These are phyloP conservation scores for Heterobasidion occidentale DNA, from an alignment of 1,284 basidiomycete genomes.

Conservation along the genomic window DNA sequence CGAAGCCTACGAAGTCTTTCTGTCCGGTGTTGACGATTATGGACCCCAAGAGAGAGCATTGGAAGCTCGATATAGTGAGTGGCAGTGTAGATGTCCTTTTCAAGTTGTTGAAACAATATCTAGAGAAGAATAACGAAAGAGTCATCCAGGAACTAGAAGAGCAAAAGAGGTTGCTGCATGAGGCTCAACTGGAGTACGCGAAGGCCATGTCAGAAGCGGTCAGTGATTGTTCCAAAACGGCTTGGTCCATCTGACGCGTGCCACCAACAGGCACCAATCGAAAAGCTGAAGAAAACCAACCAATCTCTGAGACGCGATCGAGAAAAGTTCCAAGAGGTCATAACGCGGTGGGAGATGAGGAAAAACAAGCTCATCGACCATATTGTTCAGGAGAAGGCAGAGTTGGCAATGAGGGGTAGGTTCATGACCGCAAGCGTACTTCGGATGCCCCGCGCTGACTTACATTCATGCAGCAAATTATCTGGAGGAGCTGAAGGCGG, in stretches of 20 bases:
- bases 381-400: conserved; percentile 55
- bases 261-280: conserved; percentile 50
- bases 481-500: conserved; percentile 51
- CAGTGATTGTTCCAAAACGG: background rate
- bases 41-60: conserved; percentile 59
- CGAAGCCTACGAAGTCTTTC: conserved; percentile 65
- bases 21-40: conserved; percentile 67
- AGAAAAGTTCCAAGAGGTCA: conserved; percentile 63
- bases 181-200: conserved; percentile 44
- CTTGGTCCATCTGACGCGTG: conserved; percentile 4
- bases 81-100: background rate
- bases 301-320: conserved; percentile 51
- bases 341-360: conserved; percentile 54
- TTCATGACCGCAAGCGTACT: background rate
- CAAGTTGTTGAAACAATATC: background rate
- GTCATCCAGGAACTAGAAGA: conserved; percentile 55
- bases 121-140: conserved; percentile 61
- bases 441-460: background rate
- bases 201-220: conserved; percentile 17
- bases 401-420: conserved; percentile 27
- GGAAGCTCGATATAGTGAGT: conserved; percentile 69
- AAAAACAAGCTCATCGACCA: conserved; percentile 55
- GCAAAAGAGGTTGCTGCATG: conserved; percentile 35
- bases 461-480: conserved; percentile 34
- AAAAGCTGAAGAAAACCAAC: conserved; percentile 51